Percentiles rank a stretch among this genome's conserved stretches.
Conservation (phyloP, 306 rosid species). For the Fagus sylvatica region DNA sequence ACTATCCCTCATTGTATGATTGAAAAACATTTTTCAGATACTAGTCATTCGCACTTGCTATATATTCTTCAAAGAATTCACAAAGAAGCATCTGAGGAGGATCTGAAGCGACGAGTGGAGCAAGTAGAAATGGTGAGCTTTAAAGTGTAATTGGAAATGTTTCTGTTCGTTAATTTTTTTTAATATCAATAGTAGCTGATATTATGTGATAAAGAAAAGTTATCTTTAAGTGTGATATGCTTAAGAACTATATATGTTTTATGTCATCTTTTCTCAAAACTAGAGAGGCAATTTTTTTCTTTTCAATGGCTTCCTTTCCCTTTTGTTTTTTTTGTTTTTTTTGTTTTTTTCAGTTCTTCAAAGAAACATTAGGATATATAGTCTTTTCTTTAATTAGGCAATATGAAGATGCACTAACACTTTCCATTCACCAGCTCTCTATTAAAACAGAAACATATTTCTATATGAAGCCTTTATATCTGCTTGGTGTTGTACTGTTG, state of each 20-base stretch:
- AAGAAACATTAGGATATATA: too few species aligned
- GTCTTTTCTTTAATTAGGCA: too few species aligned
- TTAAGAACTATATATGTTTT: background rate
- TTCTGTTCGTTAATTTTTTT: background rate
- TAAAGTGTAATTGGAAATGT: background rate
- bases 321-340: background rate
- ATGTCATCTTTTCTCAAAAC: background rate
- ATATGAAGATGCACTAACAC: background rate
- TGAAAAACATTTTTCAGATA: slow-evolving; percentile 52
- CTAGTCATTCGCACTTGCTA: slow-evolving; percentile 56
- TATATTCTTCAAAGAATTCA: slow-evolving; percentile 51
- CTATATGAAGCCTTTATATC: background rate
- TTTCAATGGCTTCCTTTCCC: background rate
- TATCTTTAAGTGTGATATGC: background rate
- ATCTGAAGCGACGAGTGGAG: slow-evolving; percentile 49
- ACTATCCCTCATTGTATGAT: slow-evolving; percentile 53
- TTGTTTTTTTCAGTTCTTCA: too few species aligned
- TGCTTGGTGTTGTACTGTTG: background rate
- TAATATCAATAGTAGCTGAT: background rate
- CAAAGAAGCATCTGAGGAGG: slow-evolving; percentile 56
- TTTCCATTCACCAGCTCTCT: background rate
- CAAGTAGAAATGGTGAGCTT: slow-evolving; percentile 60
- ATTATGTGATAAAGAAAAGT: background rate
- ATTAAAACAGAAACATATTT: background rate
- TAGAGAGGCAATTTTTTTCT: background rate